Base-by-base conservation (phyloP, 441 rosid genomes). In the Theobroma grandiflorum region DNA sequence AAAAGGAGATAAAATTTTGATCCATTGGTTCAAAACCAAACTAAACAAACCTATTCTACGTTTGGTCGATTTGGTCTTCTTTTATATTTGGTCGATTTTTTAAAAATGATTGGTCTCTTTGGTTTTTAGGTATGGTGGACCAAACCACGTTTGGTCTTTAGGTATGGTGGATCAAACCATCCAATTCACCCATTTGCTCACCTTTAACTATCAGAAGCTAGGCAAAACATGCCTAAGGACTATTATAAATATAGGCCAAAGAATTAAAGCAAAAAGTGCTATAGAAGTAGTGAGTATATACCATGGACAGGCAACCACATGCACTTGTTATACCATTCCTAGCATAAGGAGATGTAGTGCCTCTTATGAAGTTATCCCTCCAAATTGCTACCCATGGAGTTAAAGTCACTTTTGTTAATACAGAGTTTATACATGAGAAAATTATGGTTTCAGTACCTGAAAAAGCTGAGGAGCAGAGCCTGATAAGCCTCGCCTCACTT, bases 341-440 rank as follows among this genome's bases (percentile, higher is more conserved):
- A 52, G 69, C 75, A 33, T 85, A 86, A 77, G 91, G 88, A 11
- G 88, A 88, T 59, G 79, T 85, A 58, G 66, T 80, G 7, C 86
- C 91, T 72, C 77, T 88, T 8, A 49, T 88, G 83, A 88, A 85
- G 76, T 37, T 88, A 65, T 57, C 88, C 0, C 63, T 77, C 61
- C 76, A 37, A 4, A 78, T 86, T 16, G 86, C 80, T 4, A 66
- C 81, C 12, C n/a, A 72, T 35, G 86, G 84, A 31, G 22, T 85
- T 73, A 78, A 72, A 80, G 82, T 83, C 26, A 82, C 85, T 7
- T 78, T 82, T 50, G 77, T 82, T 5, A 80, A 63, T 72, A 20
- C 81, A 7, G 64, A 75, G 47, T 61, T 47, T 72, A 45, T 49
- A 18, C 86, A 84, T 20, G 61, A 38, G 49, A 38, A 59, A 65